phyloP scores from a whole-genome alignment of 2,329 filamentous ascomycete species.

The Aspergillus vadensis region DNA sequence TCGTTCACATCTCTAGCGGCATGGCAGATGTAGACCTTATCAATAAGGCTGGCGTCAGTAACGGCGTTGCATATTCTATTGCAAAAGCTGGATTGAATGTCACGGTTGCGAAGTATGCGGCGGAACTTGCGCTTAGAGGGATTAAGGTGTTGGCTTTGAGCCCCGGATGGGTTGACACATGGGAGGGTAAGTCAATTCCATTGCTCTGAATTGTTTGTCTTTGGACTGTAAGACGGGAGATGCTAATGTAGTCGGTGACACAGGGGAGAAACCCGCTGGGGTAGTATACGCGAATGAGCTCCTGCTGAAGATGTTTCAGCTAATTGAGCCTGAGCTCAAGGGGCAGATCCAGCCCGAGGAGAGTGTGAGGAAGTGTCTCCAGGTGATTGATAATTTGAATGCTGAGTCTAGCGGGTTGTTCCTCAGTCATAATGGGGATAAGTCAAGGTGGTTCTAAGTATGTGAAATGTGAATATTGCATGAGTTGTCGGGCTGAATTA shows the following conservation, averaged over 20 bases:
- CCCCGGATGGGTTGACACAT: conserved; percentile 36
- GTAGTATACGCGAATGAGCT: conserved; percentile 10
- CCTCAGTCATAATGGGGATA: conserved; percentile 32
- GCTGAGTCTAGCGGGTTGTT: conserved; percentile 25
- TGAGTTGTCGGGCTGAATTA: no score
- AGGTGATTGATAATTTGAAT: conserved; percentile 28
- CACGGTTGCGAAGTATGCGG: conserved; percentile 45
- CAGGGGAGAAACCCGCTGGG: conserved; percentile 16
- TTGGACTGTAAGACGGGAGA: not conserved
- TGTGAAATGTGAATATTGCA: not conserved
- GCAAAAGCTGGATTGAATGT: conserved; percentile 48
- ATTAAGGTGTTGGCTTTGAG: conserved; percentile 39
- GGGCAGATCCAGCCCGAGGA: conserved; percentile 29
- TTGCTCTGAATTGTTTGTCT: not conserved
- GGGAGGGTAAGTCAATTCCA: conserved; percentile 22
- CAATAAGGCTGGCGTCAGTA: conserved; percentile 24
- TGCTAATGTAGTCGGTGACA: not conserved
- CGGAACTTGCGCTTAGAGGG: conserved; percentile 33
- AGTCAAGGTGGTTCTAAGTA: conserved; percentile 2
- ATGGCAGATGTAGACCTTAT: conserved; percentile 35
- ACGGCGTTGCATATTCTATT: conserved; percentile 37
- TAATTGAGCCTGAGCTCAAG: conserved; percentile 21
- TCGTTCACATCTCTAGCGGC: conserved; percentile 43
- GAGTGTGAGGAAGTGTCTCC: conserved; percentile 27
- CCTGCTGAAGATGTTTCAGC: conserved; percentile 28